Evolutionary conservation across 2,329 filamentous ascomycete species (phyloP).

Genomic region (Sphaceloma murrayae): DNA sequence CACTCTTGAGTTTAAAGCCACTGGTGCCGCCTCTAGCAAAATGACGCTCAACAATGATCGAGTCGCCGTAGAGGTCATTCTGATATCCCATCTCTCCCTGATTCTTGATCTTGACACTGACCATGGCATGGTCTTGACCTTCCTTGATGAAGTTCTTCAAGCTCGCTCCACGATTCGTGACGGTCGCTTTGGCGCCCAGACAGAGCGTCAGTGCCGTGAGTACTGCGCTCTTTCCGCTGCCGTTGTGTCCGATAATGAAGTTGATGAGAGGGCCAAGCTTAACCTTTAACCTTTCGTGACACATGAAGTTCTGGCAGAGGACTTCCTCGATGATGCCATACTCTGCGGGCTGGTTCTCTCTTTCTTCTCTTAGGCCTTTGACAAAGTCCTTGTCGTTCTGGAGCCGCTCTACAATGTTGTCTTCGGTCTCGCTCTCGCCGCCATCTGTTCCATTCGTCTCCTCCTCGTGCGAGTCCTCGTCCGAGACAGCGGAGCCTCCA

Average conservation of each 20-base stretch:
- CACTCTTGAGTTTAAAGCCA: conserved; percentile 79
- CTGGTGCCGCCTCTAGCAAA: conserved; percentile 67
- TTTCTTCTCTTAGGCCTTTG: conserved; percentile 22
- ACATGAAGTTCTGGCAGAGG: conserved; percentile 92
- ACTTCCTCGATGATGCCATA: conserved; percentile 83
- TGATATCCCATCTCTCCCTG: conserved; percentile 76
- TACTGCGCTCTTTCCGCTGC: conserved; percentile 93
- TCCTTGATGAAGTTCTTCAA: conserved; percentile 88
- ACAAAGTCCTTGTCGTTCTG: conserved; percentile 20
- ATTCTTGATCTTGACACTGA: conserved; percentile 86
- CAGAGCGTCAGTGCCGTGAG: conserved; percentile 88
- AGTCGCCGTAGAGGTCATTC: conserved; percentile 69
- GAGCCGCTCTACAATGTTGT: neutral
- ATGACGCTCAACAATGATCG: conserved; percentile 82
- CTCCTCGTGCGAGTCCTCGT: conserved; percentile 23
- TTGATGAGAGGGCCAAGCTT: conserved; percentile 91
- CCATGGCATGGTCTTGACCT: conserved; percentile 61
- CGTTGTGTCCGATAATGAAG: conserved; percentile 96
- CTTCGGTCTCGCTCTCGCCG: conserved; percentile 24
- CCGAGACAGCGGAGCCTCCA: conserved; percentile 24
- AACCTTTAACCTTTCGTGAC: conserved; percentile 71
- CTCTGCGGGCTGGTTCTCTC: conserved; percentile 64
- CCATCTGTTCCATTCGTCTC: conserved; percentile 21
- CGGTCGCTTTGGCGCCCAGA: conserved; percentile 85
- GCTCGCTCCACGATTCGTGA: conserved; percentile 84